phyloP scores from a whole-genome alignment of 2,329 filamentous ascomycete genomes.

The Cladosporium velox region DNA sequence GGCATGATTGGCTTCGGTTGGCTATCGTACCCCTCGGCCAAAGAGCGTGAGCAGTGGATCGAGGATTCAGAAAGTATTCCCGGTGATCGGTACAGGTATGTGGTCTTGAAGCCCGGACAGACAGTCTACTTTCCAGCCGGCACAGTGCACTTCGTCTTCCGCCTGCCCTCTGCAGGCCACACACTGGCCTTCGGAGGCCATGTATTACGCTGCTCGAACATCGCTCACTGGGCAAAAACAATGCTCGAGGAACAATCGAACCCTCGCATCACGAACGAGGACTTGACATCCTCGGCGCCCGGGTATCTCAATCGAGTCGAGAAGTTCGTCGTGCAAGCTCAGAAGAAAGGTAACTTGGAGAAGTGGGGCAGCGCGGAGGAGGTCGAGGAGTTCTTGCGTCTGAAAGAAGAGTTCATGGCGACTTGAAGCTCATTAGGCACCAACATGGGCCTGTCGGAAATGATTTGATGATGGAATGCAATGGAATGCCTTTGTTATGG shows the following conservation, averaged over 20 bases:
- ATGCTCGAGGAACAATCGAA: slow-evolving; percentile 47
- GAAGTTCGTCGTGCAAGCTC: slow-evolving; percentile 33
- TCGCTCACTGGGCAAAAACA: slow-evolving; percentile 48
- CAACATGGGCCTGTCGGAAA: not conserved
- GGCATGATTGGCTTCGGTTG: slow-evolving; percentile 37
- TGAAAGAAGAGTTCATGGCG: slow-evolving; percentile 32
- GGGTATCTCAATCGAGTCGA: slow-evolving; percentile 35
- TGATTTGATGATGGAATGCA: not conserved
- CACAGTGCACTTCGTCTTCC: slow-evolving; percentile 40
- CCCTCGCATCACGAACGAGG: slow-evolving; percentile 48
- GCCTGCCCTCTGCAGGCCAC: slow-evolving; percentile 33
- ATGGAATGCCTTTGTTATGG: not conserved
- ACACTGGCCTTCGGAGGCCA: slow-evolving; percentile 39
- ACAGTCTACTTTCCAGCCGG: slow-evolving; percentile 38
- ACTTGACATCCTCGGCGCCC: slow-evolving; percentile 42
- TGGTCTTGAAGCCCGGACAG: slow-evolving; percentile 34
- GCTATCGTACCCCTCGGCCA: slow-evolving; percentile 31
- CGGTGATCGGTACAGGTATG: slow-evolving; percentile 35
- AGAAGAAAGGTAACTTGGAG: slow-evolving; percentile 27
- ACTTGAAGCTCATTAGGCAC: not conserved
- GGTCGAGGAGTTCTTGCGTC: slow-evolving; percentile 33
- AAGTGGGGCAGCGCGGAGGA: slow-evolving; percentile 34
- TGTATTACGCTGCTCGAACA: slow-evolving; percentile 37
- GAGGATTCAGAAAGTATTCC: slow-evolving; percentile 23
- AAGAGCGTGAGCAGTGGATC: slow-evolving; percentile 33